Evolutionary conservation across 495 filamentous ascomycete genomes (phyloP).

Genomic region (Tuber calosporum): DNA sequence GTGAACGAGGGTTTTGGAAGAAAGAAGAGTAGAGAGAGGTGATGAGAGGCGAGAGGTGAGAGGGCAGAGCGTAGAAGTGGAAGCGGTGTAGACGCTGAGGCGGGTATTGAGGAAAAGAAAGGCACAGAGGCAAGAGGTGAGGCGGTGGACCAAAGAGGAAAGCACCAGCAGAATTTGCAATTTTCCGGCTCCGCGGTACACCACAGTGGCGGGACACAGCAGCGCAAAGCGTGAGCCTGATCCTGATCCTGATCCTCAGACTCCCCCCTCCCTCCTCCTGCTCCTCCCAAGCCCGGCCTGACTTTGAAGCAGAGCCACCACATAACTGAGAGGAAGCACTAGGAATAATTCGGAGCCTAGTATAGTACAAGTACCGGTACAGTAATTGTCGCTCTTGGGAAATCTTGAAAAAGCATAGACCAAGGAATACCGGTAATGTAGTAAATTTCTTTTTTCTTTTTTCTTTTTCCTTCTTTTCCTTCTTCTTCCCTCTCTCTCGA

Average conservation of each 20-base stretch:
- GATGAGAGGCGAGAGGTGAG: too few relatives aligned
- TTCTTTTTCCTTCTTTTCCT: background rate
- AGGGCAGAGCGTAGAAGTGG: slow-evolving; percentile 19
- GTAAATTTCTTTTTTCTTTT: background rate
- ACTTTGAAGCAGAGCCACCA: background rate
- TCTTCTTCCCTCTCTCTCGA: background rate
- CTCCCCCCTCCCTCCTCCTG: too few relatives aligned
- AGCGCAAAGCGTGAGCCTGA: slow-evolving; percentile 1
- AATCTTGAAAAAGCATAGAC: background rate
- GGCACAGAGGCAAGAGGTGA: slow-evolving; percentile 8
- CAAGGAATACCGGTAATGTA: background rate
- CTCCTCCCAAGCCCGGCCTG: background rate
- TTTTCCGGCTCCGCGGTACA: background rate
- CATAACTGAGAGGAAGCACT: too few relatives aligned
- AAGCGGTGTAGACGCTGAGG: slow-evolving; percentile 36
- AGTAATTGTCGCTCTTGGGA: background rate
- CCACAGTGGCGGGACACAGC: slow-evolving; percentile 5
- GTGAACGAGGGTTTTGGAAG: background rate
- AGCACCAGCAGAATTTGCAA: slow-evolving; percentile 10
- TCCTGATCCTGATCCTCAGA: background rate
- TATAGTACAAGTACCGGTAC: background rate
- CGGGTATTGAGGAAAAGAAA: slow-evolving; percentile 27
- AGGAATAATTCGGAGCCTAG: too few relatives aligned
- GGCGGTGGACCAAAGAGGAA: slow-evolving; percentile 11
- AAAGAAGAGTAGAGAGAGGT: slow-evolving; percentile 5